These are phyloP conservation scores for Curvularia sp. DNA, from an alignment of 2,329 filamentous ascomycete genomes.

Conservation along the genomic window DNA sequence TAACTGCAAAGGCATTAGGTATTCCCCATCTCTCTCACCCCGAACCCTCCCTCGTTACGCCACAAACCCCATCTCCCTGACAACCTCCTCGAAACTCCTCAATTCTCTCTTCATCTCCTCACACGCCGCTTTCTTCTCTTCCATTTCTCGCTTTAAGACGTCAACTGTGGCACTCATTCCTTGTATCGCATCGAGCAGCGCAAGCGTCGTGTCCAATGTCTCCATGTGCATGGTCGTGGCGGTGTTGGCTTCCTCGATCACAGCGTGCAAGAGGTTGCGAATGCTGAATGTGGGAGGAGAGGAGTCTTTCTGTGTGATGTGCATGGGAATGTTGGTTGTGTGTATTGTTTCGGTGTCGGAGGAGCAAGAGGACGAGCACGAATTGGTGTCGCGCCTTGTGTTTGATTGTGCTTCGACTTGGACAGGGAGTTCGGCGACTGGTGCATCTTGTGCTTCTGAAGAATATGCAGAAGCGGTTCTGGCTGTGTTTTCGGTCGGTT, in stretches of 20 bases:
- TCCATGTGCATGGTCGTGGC: conserved; percentile 16
- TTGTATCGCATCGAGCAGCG: conserved; percentile 19
- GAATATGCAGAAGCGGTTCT: not conserved
- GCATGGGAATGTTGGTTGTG: not conserved
- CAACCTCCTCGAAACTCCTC: conserved; percentile 12
- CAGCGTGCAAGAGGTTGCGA: conserved; percentile 19
- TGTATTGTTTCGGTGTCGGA: not conserved
- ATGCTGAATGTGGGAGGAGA: conserved; percentile 7
- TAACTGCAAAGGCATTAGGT: not conserved
- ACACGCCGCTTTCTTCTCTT: conserved; percentile 17
- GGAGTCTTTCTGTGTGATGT: not conserved
- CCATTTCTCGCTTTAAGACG: conserved; percentile 20
- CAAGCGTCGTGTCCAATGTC: conserved; percentile 21
- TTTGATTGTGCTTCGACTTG: not conserved
- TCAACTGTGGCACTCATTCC: conserved; percentile 26
- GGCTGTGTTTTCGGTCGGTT: not conserved
- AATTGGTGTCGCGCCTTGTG: not conserved
- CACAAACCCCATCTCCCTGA: not conserved
- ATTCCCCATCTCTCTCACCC: not conserved
- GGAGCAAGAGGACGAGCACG: not conserved
- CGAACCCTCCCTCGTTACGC: not conserved
- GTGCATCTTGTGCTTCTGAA: not conserved
- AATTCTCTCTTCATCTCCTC: conserved; percentile 19
- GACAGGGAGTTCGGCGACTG: not conserved
- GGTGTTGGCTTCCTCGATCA: conserved; percentile 17